Base-by-base conservation (phyloP, 1,284 basidiomycete genomes). In the Fomitopsis betulina region DNA sequence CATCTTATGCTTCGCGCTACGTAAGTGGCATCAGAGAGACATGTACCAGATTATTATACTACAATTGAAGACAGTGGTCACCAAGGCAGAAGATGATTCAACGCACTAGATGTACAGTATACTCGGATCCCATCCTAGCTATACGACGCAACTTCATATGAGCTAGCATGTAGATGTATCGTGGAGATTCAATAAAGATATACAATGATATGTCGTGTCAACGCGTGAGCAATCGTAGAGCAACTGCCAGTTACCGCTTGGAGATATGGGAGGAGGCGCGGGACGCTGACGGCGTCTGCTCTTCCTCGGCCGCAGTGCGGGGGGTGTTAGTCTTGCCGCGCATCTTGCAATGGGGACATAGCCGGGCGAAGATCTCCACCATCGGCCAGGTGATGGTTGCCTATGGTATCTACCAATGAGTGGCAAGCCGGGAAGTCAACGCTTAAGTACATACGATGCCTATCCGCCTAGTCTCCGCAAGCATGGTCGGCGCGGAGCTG, bases 301-400 rank as follows among this genome's bases (percentile, higher is more conserved):
- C 66, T 19, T 71, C 68, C 21, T 69, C 67, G n/a, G 59, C 10
- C 3, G 57, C 27, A 17, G 47, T 47, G 12, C 63, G 58, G 15
- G 59, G 37, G 6, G 21, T 33, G 19, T 37, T 37, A 9, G 62
- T 65, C 58, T 73, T 72, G n/a, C 72, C 65, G 54, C 72, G 71
- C 56, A 71, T 66, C 60, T 76, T 82, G 72, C 87, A 89, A 5
- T 83, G 65, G 5, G 86, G 86, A 64, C 87, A 89, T 35, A 86
- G 70, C 30, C 78, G 79, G 51, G 79, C 74, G 70, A 88, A 89
- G 43, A 84, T 78, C 68, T 89, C 86, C 7, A 82, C 78, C 83
- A 89, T 89, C 5, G 86, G 85, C 86, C 86, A 89, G 10, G 86
- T 88, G 56, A 89, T 79, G 21, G 76, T 76, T 39, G 84, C 79